These are phyloP conservation scores for Paraphaeosphaeria sporulosa DNA, from an alignment of 2,329 filamentous ascomycete species.

Conservation along the genomic window DNA sequence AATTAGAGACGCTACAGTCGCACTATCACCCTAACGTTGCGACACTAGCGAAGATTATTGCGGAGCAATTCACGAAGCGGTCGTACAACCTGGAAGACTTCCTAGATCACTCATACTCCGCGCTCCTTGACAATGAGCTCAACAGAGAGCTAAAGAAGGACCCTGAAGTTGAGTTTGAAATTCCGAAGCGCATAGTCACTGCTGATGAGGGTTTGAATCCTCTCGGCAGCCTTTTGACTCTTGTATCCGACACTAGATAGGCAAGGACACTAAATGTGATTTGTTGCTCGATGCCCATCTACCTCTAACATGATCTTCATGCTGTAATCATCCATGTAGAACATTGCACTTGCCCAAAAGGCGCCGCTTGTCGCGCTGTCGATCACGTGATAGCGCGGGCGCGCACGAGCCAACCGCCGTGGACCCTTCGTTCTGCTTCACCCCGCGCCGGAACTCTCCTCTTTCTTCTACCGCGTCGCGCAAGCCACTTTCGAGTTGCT, in stretches of 20 bases:
- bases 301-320: too few species aligned
- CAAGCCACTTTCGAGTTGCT: not conserved
- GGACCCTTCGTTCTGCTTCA: not conserved
- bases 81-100: conserved; percentile 97
- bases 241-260: conserved; percentile 37
- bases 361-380: too few species aligned
- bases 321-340: not conserved
- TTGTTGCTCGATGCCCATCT: too few species aligned
- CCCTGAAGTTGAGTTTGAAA: conserved; percentile 91
- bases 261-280: not conserved
- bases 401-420: conserved; percentile 1
- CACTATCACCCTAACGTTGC: conserved; percentile 98
- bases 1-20: conserved; percentile 85
- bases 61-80: conserved; percentile 96
- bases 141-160: conserved; percentile 83
- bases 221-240: conserved; percentile 42
- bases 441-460: not conserved
- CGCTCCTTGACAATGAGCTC: conserved; percentile 85
- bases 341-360: not conserved
- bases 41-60: conserved; percentile 89
- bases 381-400: conserved; percentile 4
- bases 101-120: conserved; percentile 89
- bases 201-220: conserved; percentile 42
- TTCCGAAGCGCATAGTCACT: conserved; percentile 82
- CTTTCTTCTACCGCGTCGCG: not conserved